Conservation (phyloP, 257 asterid species). For the Jacaranda copaia region DNA sequence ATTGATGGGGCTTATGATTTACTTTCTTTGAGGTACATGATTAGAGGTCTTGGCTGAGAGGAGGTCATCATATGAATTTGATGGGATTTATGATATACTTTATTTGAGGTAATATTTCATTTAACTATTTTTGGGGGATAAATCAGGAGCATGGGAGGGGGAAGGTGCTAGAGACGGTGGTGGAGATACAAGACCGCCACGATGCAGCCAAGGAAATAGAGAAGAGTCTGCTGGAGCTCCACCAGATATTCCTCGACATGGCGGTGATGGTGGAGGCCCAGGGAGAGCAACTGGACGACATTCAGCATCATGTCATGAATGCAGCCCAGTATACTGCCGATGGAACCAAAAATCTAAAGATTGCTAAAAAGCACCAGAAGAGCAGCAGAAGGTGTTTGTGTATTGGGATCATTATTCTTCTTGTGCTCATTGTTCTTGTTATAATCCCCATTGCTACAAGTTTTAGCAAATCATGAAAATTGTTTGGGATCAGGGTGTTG, state of each 20-base stretch:
- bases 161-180: conserved; percentile 74
- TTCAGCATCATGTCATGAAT: conserved; percentile 69
- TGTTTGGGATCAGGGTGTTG: background rate
- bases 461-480: conserved; percentile 51
- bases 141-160: conserved; percentile 78
- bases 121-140: background rate
- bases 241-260: conserved; percentile 81
- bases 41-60: no score
- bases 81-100: no score
- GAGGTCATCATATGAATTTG: no score
- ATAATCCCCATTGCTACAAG: conserved; percentile 66
- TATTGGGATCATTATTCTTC: conserved; percentile 59
- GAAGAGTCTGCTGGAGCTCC: conserved; percentile 73
- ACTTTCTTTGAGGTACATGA: no score
- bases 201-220: conserved; percentile 77
- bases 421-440: conserved; percentile 54
- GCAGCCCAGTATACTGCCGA: conserved; percentile 64
- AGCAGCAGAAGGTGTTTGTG: conserved; percentile 74
- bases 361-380: conserved; percentile 60
- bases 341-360: conserved; percentile 64
- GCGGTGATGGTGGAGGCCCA: conserved; percentile 86
- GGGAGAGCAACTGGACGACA: conserved; percentile 77
- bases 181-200: conserved; percentile 72
- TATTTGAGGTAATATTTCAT: no score
- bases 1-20: no score